Conservation (phyloP, 192 early-diverging fungal genomes). For the Dimargaris xerosporica region DNA sequence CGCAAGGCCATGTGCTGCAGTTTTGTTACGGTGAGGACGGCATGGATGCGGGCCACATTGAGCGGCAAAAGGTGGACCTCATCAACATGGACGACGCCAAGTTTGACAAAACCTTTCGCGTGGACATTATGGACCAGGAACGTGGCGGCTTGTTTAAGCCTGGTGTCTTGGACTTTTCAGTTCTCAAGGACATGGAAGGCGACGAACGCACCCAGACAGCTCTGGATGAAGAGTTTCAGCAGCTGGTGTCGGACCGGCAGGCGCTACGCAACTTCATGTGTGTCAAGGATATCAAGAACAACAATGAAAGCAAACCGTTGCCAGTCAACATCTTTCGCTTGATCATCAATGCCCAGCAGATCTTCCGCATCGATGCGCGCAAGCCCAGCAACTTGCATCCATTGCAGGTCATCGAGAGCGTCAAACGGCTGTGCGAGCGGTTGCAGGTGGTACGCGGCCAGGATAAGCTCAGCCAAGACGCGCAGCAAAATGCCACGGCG, state of each 20-base stretch:
- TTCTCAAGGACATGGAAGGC: constrained; percentile 84
- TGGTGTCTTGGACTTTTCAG: constrained; percentile 48
- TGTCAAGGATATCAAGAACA: constrained; percentile 37
- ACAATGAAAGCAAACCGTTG: constrained; percentile 54
- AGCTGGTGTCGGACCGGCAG: neutral
- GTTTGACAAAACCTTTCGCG: constrained; percentile 66
- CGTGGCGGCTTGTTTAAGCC: constrained; percentile 38
- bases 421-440: constrained; percentile 48
- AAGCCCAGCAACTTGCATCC: constrained; percentile 74
- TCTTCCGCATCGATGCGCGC: constrained; percentile 42
- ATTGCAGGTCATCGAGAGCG: constrained; percentile 26
- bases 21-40: constrained; percentile 94
- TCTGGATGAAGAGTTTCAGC: neutral
- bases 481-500: constrained; percentile 42
- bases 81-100: constrained; percentile 47
- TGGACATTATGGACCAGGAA: constrained; percentile 61
- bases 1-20: constrained; percentile 82
- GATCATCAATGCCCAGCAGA: neutral
- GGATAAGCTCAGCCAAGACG: neutral
- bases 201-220: constrained; percentile 67
- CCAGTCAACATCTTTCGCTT: neutral
- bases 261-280: constrained; percentile 34
- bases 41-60: constrained; percentile 77
- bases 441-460: constrained; percentile 17
- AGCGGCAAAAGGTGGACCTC: constrained; percentile 60